Conservation (phyloP, 805 yeast species). For the Metschnikowia amazonensis region DNA sequence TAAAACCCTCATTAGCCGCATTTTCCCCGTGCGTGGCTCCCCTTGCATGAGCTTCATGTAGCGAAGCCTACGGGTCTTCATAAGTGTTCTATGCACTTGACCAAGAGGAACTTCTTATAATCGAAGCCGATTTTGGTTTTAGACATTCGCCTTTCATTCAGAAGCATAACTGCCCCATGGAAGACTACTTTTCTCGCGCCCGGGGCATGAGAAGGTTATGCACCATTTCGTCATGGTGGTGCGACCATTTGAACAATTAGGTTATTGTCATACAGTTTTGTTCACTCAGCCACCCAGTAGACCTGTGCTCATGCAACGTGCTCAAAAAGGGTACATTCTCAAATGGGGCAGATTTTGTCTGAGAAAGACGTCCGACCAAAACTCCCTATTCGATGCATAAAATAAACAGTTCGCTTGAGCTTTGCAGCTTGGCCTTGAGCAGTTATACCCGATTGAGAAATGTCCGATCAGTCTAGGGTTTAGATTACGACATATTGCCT, state of each 20-base stretch:
- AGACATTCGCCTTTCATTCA: background rate
- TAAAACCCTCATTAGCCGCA: background rate
- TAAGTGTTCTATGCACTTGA: background rate
- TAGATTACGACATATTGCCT: background rate
- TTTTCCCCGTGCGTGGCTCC: background rate
- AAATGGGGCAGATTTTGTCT: background rate
- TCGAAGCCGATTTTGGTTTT: no score
- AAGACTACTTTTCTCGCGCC: background rate
- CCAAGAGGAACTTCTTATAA: no score
- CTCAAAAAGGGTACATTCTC: background rate
- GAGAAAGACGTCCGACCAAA: background rate
- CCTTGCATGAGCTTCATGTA: constrained; percentile 4
- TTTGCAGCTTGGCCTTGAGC: background rate
- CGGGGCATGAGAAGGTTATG: background rate
- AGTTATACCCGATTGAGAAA: background rate
- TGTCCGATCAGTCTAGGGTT: background rate
- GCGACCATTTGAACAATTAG: background rate
- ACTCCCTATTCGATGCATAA: background rate
- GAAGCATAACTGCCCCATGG: no score
- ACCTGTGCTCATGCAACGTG: background rate
- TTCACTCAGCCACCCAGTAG: background rate
- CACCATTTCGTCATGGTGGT: background rate
- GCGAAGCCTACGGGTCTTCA: background rate
- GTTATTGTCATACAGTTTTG: background rate
- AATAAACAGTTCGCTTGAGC: background rate